Conservation (phyloP, 495 filamentous ascomycete species). For the Penicillium goetzii region DNA sequence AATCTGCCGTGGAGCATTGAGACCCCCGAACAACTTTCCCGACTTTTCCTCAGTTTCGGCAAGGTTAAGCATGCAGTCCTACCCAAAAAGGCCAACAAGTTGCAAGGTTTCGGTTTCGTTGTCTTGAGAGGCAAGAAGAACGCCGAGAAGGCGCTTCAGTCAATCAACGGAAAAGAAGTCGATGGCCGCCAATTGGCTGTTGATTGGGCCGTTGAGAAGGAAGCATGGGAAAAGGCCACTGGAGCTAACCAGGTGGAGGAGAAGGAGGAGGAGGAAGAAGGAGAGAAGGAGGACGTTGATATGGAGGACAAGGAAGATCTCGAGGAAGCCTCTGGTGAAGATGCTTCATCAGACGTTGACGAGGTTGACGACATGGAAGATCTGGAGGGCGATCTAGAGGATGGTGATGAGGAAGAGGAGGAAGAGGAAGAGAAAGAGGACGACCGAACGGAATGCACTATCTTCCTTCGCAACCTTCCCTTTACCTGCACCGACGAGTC, state of each 20-base stretch:
- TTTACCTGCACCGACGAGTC: constrained; percentile 80
- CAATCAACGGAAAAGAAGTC: constrained; percentile 85
- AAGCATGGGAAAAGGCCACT: constrained; percentile 72
- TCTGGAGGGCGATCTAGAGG: constrained; percentile 28
- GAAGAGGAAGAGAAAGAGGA: constrained; percentile 56
- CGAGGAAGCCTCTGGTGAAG: constrained; percentile 29
- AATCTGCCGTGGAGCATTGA: constrained; percentile 98
- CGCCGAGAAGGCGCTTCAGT: constrained; percentile 84
- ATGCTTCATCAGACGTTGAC: constrained; percentile 30
- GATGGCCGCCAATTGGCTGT: constrained; percentile 87
- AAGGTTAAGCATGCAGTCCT: constrained; percentile 84
- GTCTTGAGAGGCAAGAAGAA: constrained; percentile 86
- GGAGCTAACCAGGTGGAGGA: constrained; percentile 44
- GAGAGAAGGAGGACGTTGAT: constrained; percentile 37
- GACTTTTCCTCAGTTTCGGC: constrained; percentile 81
- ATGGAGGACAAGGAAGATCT: constrained; percentile 44
- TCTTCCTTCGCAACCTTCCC: constrained; percentile 94
- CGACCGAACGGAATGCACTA: constrained; percentile 66
- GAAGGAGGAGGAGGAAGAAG: constrained; percentile 32
- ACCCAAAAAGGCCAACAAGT: constrained; percentile 72
- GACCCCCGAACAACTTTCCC: constrained; percentile 72
- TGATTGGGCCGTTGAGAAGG: constrained; percentile 95
- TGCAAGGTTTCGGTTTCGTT: constrained; percentile 91
- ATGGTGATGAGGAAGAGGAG: constrained; percentile 46
- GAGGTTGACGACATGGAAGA: constrained; percentile 33